Evolutionary conservation across 1,139 yeast genomes (phyloP), one percentile per base, ranked within the genome.

Genomic region (Yamadazyma kanchanaburiensis): DNA sequence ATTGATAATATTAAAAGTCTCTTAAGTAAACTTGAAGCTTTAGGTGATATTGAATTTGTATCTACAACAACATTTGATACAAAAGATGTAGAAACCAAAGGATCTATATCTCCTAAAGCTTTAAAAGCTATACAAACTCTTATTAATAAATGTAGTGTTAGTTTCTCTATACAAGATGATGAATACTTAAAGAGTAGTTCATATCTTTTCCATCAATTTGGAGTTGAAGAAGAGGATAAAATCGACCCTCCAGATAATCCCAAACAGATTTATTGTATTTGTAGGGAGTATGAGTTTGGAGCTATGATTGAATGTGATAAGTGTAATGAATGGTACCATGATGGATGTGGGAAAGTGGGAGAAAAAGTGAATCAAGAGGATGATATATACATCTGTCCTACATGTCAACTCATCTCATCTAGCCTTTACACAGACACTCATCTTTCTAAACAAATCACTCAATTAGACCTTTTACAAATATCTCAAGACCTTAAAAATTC

Each of bases 301-400:
- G 64, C 73, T 0, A 84, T 86, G 94, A 74, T 84, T 28, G 86
- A 80, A 43, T 87, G 95, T 57, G 94, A 82, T 39, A 54, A 53
- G 17, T 86, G 95, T 53, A 70, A 74, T 30, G 94, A 85, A 48
- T 83, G 94, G 94, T 86, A 77, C 50, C 95, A 86, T 50, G 72
- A 74, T 30, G 64, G 61, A 21, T 87, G 95, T 55, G 30, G 21
- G 19, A 22, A 22, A 21, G 25, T 26, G 7, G 16, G 10, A 13
- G 14, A 26, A 23, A 47, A 42, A 5, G 54, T 11, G n/a, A 61
- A 64, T 16, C 72, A 63, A 8, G 42, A 35, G 9, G 32, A 34
- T 13, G 70, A 64, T 7, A 77, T 43, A 15, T 69, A 77, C 48
- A 53, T 67, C 2, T 87, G 96, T 59, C 85, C 91, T 0, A 54